Conservation (phyloP, 805 yeast species). For the Spathaspora sp. region DNA sequence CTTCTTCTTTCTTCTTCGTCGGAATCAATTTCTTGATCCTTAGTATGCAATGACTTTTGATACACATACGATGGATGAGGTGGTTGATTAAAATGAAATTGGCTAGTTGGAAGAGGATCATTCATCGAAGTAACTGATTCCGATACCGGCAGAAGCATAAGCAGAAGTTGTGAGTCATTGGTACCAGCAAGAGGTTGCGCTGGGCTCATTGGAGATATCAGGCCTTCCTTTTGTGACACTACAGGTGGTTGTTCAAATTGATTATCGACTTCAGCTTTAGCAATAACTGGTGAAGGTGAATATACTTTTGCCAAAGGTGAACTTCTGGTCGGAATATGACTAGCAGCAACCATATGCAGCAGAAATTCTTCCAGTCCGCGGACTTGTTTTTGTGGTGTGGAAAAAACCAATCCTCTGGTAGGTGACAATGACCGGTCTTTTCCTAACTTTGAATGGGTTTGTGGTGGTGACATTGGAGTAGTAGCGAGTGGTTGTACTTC, state of each 20-base stretch:
- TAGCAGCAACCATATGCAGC: neutral
- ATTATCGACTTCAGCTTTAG: neutral
- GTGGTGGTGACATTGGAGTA: too few species aligned
- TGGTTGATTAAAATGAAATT: neutral
- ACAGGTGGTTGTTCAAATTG: neutral
- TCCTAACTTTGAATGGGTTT: too few species aligned
- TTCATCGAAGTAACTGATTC: neutral
- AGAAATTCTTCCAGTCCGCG: neutral
- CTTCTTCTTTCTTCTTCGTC: conserved; percentile 7
- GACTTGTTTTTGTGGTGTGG: neutral
- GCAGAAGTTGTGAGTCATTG: neutral
- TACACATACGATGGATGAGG: neutral
- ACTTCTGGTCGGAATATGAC: neutral
- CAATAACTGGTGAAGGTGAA: neutral
- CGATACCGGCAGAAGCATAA: neutral
- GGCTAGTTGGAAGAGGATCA: neutral
- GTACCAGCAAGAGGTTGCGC: neutral
- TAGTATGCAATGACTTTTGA: neutral
- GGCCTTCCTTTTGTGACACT: neutral
- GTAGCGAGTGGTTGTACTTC: neutral
- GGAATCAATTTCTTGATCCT: neutral
- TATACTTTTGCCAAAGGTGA: neutral
- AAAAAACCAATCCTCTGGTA: neutral
- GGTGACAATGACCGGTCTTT: too few species aligned
- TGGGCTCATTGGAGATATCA: neutral